Conservation (phyloP, 768 basidiomycete species). For the Krasilnikovozyma curviuscula region DNA sequence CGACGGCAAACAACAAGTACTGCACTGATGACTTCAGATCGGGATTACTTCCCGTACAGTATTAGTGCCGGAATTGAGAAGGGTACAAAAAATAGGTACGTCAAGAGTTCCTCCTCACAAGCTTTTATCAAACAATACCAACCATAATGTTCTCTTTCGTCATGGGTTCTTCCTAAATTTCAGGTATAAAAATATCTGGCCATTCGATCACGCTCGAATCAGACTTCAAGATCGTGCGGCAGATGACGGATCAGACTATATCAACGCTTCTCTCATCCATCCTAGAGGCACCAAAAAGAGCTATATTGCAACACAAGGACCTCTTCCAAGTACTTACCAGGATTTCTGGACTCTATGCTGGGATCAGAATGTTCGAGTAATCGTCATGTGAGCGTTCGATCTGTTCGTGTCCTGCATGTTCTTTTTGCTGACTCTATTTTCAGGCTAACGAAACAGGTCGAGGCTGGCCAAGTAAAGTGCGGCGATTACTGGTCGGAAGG, state of each 20-base stretch:
- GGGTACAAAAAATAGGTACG: constrained; percentile 74
- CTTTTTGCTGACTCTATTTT: background rate
- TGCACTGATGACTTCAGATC: too few species aligned
- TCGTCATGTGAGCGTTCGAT: constrained; percentile 47
- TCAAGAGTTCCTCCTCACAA: constrained; percentile 2
- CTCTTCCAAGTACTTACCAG: constrained; percentile 63
- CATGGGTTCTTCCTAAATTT: background rate
- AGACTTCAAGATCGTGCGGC: constrained; percentile 34
- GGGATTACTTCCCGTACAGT: constrained; percentile 53
- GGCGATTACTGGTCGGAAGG: constrained; percentile 59
- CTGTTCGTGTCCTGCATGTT: background rate
- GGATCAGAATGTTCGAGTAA: constrained; percentile 86
- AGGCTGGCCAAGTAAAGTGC: constrained; percentile 75
- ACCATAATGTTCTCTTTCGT: too few species aligned
- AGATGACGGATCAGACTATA: constrained; percentile 58
- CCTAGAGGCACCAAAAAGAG: constrained; percentile 59
- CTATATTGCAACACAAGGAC: constrained; percentile 94
- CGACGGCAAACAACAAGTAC: background rate
- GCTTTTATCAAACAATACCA: background rate
- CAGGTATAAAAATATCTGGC: constrained; percentile 93
- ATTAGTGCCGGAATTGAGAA: constrained; percentile 93
- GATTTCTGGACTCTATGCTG: constrained; percentile 96
- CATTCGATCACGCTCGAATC: constrained; percentile 53
- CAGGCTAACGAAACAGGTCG: constrained; percentile 64
- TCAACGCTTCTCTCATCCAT: constrained; percentile 86